These are phyloP conservation scores for Musa troglodytarum DNA, from an alignment of 176 grass and related monocot genomes.

Conservation along the genomic window DNA sequence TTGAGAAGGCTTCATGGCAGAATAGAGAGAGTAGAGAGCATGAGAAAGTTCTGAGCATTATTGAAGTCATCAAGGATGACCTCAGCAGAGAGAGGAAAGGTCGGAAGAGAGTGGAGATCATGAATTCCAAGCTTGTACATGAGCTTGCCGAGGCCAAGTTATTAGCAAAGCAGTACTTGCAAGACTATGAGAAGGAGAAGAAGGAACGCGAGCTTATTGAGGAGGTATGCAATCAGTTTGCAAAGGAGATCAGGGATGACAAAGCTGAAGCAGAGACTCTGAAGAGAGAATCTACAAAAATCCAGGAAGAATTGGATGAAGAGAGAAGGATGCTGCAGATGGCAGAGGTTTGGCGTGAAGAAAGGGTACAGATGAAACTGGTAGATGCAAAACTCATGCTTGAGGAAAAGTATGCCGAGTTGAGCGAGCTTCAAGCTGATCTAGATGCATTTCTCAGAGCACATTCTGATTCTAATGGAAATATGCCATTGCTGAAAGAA, in stretches of 20 bases:
- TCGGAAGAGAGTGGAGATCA: not conserved
- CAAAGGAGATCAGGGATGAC: not conserved
- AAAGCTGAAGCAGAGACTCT: not conserved
- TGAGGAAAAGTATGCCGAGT: not conserved
- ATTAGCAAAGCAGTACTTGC: not conserved
- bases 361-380: slow-evolving; percentile 7
- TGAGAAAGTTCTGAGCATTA: not conserved
- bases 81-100: not conserved
- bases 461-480: not conserved
- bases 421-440: slow-evolving; percentile 1
- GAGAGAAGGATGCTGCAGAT: slow-evolving; percentile 12
- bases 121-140: not conserved
- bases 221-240: not conserved
- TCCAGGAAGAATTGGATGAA: slow-evolving; percentile 1
- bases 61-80: not conserved
- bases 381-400: slow-evolving; percentile 6
- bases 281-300: not conserved
- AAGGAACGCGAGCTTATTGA: not conserved
- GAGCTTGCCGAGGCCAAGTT: not conserved
- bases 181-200: slow-evolving; percentile 9
- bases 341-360: slow-evolving; percentile 9
- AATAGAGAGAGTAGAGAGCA: slow-evolving; percentile 1
- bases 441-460: not conserved
- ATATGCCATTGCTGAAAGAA: not conserved
- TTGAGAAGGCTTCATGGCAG: not conserved